These are phyloP conservation scores for Saccharomycopsis hybrid DNA, from an alignment of 1,139 yeast genomes.

Conservation along the genomic window DNA sequence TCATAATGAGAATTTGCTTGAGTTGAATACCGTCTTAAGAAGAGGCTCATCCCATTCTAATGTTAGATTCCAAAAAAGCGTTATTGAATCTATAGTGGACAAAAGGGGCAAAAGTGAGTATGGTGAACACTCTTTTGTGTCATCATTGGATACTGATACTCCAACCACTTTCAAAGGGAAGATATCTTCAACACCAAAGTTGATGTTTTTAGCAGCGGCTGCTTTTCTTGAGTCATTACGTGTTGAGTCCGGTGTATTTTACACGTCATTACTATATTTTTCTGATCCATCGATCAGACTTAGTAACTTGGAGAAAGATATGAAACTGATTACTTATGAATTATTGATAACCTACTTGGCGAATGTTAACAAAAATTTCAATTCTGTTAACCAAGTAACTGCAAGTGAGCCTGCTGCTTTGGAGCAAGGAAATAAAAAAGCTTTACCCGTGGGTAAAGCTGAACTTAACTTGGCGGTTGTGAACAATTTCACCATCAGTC, in stretches of 20 bases:
- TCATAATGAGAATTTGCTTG: slow-evolving; percentile 86
- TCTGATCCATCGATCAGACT: slow-evolving; percentile 78
- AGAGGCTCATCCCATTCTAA: slow-evolving; percentile 85
- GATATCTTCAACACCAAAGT: slow-evolving; percentile 65
- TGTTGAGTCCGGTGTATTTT: slow-evolving; percentile 75
- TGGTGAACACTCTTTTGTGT: slow-evolving; percentile 11
- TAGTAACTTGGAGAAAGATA: slow-evolving; percentile 66
- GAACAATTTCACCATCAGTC: slow-evolving; percentile 43
- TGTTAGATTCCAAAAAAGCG: slow-evolving; percentile 67
- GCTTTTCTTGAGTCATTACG: slow-evolving; percentile 73
- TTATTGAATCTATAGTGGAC: slow-evolving; percentile 36
- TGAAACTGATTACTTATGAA: slow-evolving; percentile 59
- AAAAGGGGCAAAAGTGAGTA: slow-evolving; percentile 37
- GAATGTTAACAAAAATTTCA: slow-evolving; percentile 18
- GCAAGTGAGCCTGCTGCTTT: neutral
- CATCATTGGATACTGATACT: slow-evolving; percentile 16
- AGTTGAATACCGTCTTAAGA: slow-evolving; percentile 82
- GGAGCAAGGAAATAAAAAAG: neutral
- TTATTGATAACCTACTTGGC: slow-evolving; percentile 52
- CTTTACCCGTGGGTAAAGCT: neutral
- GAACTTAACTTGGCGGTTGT: slow-evolving; percentile 1
- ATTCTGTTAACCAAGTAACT: slow-evolving; percentile 1
- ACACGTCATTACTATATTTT: slow-evolving; percentile 65
- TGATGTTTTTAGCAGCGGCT: slow-evolving; percentile 85
- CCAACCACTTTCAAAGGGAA: slow-evolving; percentile 28